Evolutionary conservation across 176 grass and related monocot genomes (phyloP).

Genomic region (Aegilops tauschii): DNA sequence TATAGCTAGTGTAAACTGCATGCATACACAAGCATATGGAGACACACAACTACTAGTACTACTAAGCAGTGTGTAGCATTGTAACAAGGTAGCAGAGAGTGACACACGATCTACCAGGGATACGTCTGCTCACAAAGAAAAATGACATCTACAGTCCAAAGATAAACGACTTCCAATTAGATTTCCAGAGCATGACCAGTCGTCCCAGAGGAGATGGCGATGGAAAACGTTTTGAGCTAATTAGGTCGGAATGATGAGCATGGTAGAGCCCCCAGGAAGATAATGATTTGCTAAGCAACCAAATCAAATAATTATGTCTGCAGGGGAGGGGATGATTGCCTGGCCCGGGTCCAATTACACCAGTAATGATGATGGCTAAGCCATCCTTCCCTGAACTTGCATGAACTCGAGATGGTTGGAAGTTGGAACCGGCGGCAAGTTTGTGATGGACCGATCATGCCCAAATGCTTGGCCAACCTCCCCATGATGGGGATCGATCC

Average conservation of each 20-base stretch:
- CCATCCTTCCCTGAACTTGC: background rate
- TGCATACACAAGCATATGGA: conserved; percentile 12
- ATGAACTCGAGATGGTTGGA: conserved; percentile 31
- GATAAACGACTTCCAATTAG: background rate
- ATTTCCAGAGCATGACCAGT: background rate
- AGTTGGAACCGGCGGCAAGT: background rate
- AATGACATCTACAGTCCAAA: background rate
- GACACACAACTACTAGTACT: background rate
- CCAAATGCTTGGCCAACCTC: conserved; percentile 23
- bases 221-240: conserved; percentile 1
- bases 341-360: conserved; percentile 21
- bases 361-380: conserved; percentile 24
- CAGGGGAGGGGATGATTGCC: conserved; percentile 12
- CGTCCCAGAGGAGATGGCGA: background rate
- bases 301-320: conserved; percentile 43
- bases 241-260: conserved; percentile 27
- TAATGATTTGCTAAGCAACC: conserved; percentile 40
- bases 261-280: background rate
- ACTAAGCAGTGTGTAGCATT: conserved; percentile 5
- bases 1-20: conserved; percentile 8
- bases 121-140: background rate
- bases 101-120: conserved; percentile 28
- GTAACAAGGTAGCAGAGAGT: conserved; percentile 36
- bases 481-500: conserved; percentile 31
- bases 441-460: background rate